Percentiles rank a stretch among this genome's conserved stretches.
phyloP scores from a whole-genome alignment of 768 basidiomycete genomes.

The Russula virescens region DNA sequence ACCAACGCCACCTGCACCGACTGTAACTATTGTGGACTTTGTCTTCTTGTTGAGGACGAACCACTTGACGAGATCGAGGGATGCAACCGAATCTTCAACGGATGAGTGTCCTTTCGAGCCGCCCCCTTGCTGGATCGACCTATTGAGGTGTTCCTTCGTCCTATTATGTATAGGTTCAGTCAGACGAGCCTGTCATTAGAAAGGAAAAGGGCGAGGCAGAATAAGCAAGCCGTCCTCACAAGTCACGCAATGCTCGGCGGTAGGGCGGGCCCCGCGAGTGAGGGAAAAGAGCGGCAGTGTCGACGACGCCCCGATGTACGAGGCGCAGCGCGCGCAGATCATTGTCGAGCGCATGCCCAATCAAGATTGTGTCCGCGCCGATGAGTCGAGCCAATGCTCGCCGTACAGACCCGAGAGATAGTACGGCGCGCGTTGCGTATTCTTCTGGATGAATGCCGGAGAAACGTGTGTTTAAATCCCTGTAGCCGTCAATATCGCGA shows the following conservation, averaged over 20 bases:
- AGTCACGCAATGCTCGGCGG: conserved; percentile 70
- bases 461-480: conserved; percentile 90
- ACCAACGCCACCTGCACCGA: not conserved
- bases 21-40: conserved; percentile 18
- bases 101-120: conserved; percentile 80
- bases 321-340: conserved; percentile 88
- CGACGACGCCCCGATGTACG: conserved; percentile 78
- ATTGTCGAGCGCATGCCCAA: conserved; percentile 91
- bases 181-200: conserved; percentile 5
- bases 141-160: conserved; percentile 74
- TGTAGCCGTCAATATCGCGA: conserved; percentile 28
- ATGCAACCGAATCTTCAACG: conserved; percentile 82
- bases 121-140: conserved; percentile 76
- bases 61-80: conserved; percentile 85
- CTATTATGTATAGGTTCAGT: conserved; percentile 35
- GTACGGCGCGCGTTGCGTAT: conserved; percentile 48
- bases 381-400: conserved; percentile 65
- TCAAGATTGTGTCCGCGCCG: conserved; percentile 73
- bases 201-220: not conserved
- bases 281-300: conserved; percentile 84
- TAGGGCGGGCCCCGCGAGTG: conserved; percentile 74
- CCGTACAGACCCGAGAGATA: conserved; percentile 63
- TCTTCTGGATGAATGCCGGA: conserved; percentile 68
- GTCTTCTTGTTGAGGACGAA: conserved; percentile 60
- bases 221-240: conserved; percentile 43